A percentile compares a stretch with the other conserved stretches of the same genome.
phyloP scores from a whole-genome alignment of 768 basidiomycete species.

The Suillus plorans region DNA sequence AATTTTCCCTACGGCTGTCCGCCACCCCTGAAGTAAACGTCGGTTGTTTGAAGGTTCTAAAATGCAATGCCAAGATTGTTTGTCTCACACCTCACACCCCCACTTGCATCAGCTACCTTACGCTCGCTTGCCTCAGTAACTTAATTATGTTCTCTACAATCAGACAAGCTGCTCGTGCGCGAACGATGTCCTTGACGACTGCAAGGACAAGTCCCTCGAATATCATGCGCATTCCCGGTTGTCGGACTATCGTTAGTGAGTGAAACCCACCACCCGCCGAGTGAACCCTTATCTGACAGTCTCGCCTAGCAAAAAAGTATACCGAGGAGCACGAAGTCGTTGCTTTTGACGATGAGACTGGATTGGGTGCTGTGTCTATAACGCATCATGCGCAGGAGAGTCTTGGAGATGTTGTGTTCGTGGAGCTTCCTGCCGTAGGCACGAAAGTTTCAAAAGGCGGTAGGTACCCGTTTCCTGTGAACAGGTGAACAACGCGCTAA shows the following conservation, averaged over 20 bases:
- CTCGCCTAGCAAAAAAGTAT: constrained; percentile 65
- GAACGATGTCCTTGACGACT: constrained; percentile 3
- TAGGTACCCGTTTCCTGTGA: constrained; percentile 38
- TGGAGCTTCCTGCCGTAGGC: constrained; percentile 78
- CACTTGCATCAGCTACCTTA: constrained; percentile 5
- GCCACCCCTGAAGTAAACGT: constrained; percentile 7
- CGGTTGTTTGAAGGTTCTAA: constrained; percentile 5
- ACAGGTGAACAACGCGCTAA: not conserved
- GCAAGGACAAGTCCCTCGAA: not conserved
- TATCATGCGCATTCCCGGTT: not conserved
- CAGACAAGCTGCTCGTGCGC: constrained; percentile 5
- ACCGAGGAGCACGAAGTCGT: constrained; percentile 89
- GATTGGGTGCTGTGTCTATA: constrained; percentile 79
- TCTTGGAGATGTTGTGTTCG: constrained; percentile 96
- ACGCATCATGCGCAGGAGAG: constrained; percentile 91
- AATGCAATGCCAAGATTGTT: constrained; percentile 1
- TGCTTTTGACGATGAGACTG: constrained; percentile 71
- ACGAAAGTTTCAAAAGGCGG: constrained; percentile 69
- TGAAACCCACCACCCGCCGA: not conserved
- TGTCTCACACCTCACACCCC: constrained; percentile 14
- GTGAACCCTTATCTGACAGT: not conserved
- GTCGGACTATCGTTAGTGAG: constrained; percentile 12
- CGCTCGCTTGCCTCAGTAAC: not conserved
- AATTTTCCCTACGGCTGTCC: not conserved
- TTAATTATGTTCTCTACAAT: constrained; percentile 11